Conservation (phyloP, 1,139 yeast genomes). For the Yamadazyma dushanensis region DNA sequence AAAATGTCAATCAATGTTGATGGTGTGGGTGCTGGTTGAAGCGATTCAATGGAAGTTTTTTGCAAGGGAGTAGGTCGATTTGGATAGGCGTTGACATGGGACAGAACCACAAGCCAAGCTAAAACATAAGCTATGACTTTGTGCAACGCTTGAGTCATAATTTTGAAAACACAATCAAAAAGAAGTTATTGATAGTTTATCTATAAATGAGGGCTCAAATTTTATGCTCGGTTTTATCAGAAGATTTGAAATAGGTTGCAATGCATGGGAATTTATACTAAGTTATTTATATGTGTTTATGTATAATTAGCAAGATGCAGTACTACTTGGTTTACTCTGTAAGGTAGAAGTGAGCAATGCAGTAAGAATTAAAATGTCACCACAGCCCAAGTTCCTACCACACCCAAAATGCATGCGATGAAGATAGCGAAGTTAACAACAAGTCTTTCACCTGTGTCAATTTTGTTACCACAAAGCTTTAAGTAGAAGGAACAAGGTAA, state of each 20-base stretch:
- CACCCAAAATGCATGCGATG: constrained; percentile 29
- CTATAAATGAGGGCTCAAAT: too few species aligned
- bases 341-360: neutral
- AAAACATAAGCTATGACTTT: too few species aligned
- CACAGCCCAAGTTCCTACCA: constrained; percentile 44
- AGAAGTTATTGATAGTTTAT: too few species aligned
- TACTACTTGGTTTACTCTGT: too few species aligned
- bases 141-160: too few species aligned
- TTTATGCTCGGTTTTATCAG: constrained; percentile 1
- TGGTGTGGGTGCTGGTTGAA: constrained; percentile 25
- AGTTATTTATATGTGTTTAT: too few species aligned
- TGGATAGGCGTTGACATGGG: too few species aligned
- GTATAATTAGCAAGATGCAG: too few species aligned
- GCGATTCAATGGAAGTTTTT: constrained; percentile 2
- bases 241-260: too few species aligned
- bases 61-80: neutral
- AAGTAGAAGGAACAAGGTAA: constrained; percentile 57
- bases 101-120: too few species aligned
- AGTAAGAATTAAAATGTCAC: constrained; percentile 20
- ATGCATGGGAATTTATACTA: too few species aligned
- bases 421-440: constrained; percentile 23
- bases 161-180: too few species aligned
- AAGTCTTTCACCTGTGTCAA: constrained; percentile 23
- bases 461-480: constrained; percentile 31
- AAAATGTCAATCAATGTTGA: constrained; percentile 73